Evolutionary conservation across 2,329 filamentous ascomycete genomes (phyloP), one percentile per base, ranked within the genome.

Genomic region (Pseudohalonectria lignicola): DNA sequence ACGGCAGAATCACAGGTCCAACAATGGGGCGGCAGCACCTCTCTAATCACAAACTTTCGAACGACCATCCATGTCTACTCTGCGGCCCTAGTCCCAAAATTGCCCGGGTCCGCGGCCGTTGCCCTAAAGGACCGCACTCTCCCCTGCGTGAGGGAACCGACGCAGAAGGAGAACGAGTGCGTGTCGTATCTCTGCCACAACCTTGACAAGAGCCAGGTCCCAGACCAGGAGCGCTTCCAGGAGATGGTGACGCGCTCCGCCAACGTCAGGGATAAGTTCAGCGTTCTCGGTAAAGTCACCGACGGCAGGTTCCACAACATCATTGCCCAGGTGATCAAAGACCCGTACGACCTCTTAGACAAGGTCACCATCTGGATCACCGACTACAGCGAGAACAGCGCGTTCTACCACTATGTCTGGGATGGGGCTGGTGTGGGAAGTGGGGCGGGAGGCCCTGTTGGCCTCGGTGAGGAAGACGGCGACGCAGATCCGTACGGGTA

Each of bases 361-460:
- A 71, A 59, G 40, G 58, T 73, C 11, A 74, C 76, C 5, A 45
- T 94, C 0, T 87, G 87, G 64, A 62, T 94, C 15, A 82, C 84
- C 0, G 88, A 95, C 56, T 94, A 88, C 55, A 93, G 86, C 0
- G 61, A 74, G 36, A 86, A 95, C 49, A 51, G 64, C 0, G 42
- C 50, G 1, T 77, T 95, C 41, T 79, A 69, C 45, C 57, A 76
- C 26, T 76, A 61, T 35, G 49, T 51, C 10, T 57, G 49, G 41
- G 51, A 53, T 18, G 49, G 44, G 16, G 45, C 55, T 3, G 46
- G 54, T n/a, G n/a, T n/a, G n/a, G n/a, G n/a, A n/a, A n/a, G n/a
- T 1, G 53, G 54, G 6, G 47, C 47, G 4, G 39, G 47, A 5
- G 54, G 44, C 4, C 52, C 54, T 5, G 59, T 57, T 15, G 10